A percentile compares a stretch with the other conserved stretches of the same genome.
phyloP scores from a whole-genome alignment of 768 basidiomycete species.

The Clathrus columnatus region DNA sequence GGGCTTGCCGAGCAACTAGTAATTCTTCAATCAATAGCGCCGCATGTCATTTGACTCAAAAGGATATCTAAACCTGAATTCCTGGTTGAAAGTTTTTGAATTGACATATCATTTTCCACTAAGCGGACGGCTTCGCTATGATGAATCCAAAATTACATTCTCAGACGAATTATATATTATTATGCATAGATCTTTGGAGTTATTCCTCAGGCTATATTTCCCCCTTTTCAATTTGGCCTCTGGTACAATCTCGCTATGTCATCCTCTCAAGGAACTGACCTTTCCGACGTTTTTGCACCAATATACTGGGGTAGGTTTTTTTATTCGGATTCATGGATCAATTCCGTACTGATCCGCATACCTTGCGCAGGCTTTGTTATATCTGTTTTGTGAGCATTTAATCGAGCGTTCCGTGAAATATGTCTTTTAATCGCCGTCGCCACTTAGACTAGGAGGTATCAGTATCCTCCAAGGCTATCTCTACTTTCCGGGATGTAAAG shows the following conservation, averaged over 20 bases:
- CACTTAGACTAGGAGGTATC: constrained; percentile 30
- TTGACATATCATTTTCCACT: too few relatives aligned
- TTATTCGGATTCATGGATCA: not conserved
- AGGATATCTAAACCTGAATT: too few relatives aligned
- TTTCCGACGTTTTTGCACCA: not conserved
- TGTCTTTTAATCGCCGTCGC: constrained; percentile 29
- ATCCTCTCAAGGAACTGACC: not conserved
- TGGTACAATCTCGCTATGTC: not conserved
- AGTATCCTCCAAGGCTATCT: constrained; percentile 34
- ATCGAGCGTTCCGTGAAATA: not conserved
- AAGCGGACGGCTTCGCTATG: too few relatives aligned
- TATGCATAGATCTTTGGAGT: not conserved
- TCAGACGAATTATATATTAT: too few relatives aligned
- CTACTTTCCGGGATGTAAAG: constrained; percentile 28
- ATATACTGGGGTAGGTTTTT: constrained; percentile 2
- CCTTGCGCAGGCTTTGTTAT: not conserved
- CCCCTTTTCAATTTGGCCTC: not conserved
- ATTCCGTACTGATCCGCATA: not conserved
- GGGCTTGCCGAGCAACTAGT: not conserved
- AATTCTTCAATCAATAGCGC: not conserved
- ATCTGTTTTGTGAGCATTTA: not conserved
- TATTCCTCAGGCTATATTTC: not conserved
- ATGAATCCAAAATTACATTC: too few relatives aligned
- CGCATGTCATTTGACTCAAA: not conserved
- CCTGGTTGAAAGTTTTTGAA: too few relatives aligned